These are phyloP conservation scores for Coniochaeta hoffmannii DNA, from an alignment of 2,329 filamentous ascomycete species.

Conservation along the genomic window DNA sequence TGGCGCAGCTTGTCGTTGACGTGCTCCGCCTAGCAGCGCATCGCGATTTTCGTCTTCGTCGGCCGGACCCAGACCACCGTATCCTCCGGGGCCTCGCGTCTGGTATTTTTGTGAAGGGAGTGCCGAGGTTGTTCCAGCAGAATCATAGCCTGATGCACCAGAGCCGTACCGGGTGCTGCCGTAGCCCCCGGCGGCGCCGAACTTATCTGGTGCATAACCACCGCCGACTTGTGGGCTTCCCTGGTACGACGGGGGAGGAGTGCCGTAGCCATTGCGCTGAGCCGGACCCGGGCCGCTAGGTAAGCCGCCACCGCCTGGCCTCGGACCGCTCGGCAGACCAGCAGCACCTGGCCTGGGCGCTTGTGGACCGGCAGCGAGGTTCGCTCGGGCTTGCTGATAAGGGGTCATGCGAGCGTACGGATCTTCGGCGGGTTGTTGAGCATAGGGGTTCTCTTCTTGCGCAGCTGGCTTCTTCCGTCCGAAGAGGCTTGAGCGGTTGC, in stretches of 20 bases:
- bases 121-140: slow-evolving; percentile 12
- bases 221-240: slow-evolving; percentile 13
- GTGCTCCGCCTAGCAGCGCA: slow-evolving; percentile 53
- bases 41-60: slow-evolving; percentile 49
- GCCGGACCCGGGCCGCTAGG: slow-evolving; percentile 24
- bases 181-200: slow-evolving; percentile 43
- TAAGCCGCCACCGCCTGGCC: slow-evolving; percentile 23
- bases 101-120: background rate
- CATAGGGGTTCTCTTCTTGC: slow-evolving; percentile 47
- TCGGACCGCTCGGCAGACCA: slow-evolving; percentile 30
- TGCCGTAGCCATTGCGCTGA: background rate
- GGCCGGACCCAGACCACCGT: slow-evolving; percentile 49
- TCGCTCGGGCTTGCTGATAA: slow-evolving; percentile 35
- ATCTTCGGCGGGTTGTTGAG: slow-evolving; percentile 40
- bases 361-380: slow-evolving; percentile 19
- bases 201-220: slow-evolving; percentile 48
- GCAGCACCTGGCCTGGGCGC: slow-evolving; percentile 18
- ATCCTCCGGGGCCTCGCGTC: slow-evolving; percentile 43
- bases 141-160: slow-evolving; percentile 17
- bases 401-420: slow-evolving; percentile 45
- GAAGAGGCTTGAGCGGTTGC: slow-evolving; percentile 43
- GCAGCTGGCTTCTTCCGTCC: slow-evolving; percentile 43
- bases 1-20: slow-evolving; percentile 21
- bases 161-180: slow-evolving; percentile 45
- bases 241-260: slow-evolving; percentile 24